Evolutionary conservation across 805 yeast genomes (phyloP).

Genomic region (Candida multigemmis): DNA sequence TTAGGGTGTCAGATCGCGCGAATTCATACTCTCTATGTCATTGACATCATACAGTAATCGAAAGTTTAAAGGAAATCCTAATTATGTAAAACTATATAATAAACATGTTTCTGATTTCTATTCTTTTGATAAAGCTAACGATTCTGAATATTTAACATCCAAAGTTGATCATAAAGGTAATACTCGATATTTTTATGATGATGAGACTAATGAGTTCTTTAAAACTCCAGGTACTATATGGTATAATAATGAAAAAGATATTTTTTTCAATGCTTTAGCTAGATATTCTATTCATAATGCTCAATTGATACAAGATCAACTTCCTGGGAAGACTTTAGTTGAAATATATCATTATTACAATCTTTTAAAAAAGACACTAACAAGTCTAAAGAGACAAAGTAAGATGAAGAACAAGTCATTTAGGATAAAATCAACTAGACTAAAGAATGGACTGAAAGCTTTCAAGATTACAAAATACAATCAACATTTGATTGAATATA

Average conservation of each 20-base stretch:
- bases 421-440: slow-evolving; percentile 1
- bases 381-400: slow-evolving; percentile 10
- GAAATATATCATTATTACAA: slow-evolving; percentile 41
- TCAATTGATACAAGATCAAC: slow-evolving; percentile 25
- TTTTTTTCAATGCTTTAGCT: slow-evolving; percentile 40
- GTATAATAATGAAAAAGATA: slow-evolving; percentile 40
- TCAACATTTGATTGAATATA: slow-evolving; percentile 20
- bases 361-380: slow-evolving; percentile 19
- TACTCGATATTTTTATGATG: too few species aligned
- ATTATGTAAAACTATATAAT: too few species aligned
- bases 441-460: slow-evolving; percentile 2
- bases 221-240: slow-evolving; percentile 30
- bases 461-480: slow-evolving; percentile 4
- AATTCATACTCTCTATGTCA: too few species aligned
- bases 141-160: too few species aligned
- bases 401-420: not conserved
- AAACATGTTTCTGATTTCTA: too few species aligned
- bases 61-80: too few species aligned
- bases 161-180: too few species aligned
- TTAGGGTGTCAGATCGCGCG: too few species aligned
- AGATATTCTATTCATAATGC: slow-evolving; percentile 40
- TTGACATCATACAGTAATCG: too few species aligned
- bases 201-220: too few species aligned
- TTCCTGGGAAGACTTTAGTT: slow-evolving; percentile 32
- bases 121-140: too few species aligned